phyloP scores from a whole-genome alignment of 345 rosid genomes.

The Erucastrum elatum region DNA sequence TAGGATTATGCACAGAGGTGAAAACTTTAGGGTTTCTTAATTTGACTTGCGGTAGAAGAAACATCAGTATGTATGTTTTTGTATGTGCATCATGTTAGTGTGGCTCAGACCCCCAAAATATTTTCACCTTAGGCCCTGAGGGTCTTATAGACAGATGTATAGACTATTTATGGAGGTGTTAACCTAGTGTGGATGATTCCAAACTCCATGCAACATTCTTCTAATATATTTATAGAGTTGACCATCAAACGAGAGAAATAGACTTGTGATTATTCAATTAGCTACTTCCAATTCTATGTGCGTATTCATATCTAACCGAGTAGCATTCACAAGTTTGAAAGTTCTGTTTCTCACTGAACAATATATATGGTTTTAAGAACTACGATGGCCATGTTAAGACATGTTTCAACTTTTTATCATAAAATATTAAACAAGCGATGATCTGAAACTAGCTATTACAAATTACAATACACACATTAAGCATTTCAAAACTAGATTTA shows the following conservation, averaged over 20 bases:
- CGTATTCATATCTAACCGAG: not conserved
- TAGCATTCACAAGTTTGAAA: not conserved
- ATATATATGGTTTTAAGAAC: not conserved
- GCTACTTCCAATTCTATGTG: not conserved
- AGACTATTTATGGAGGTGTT: not conserved
- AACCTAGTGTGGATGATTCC: not conserved
- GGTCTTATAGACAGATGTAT: not conserved
- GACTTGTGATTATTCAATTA: not conserved
- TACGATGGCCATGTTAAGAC: not conserved
- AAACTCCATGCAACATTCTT: not conserved
- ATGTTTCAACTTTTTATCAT: not conserved
- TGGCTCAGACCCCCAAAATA: too few species aligned
- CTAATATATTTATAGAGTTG: not conserved
- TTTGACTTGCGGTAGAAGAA: not conserved
- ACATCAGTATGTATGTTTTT: not conserved
- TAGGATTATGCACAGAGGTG: not conserved
- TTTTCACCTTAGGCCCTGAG: too few species aligned
- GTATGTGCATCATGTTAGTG: not conserved
- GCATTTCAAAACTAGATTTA: not conserved
- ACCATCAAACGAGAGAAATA: not conserved
- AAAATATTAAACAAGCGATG: not conserved
- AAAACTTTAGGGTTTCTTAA: not conserved
- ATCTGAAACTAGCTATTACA: not conserved
- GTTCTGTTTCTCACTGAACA: not conserved
- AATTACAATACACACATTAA: not conserved